Conservation (phyloP, 2,329 filamentous ascomycete genomes). For the Dactylonectria macrodidyma region DNA sequence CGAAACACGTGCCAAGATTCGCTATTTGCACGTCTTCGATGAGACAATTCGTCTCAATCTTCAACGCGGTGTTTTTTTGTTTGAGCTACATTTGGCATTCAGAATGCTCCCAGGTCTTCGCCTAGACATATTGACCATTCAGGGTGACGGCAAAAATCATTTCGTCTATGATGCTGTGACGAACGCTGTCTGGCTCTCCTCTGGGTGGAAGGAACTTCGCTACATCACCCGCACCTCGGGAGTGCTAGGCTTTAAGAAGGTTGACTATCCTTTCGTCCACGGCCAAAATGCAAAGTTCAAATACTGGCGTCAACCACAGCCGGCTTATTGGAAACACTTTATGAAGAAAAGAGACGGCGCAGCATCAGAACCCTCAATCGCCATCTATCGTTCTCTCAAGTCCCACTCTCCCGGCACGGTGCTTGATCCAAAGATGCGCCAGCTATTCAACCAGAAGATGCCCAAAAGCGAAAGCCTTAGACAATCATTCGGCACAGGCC, state of each 20-base stretch:
- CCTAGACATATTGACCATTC: constrained; percentile 29
- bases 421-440: neutral
- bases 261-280: neutral
- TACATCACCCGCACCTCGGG: constrained; percentile 21
- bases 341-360: constrained; percentile 19
- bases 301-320: constrained; percentile 29
- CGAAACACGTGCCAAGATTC: constrained; percentile 17
- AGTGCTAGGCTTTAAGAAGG: constrained; percentile 15
- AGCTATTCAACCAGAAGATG: constrained; percentile 1
- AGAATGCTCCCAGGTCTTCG: constrained; percentile 25
- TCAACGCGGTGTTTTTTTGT: neutral
- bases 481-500: neutral
- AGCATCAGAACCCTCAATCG: constrained; percentile 16
- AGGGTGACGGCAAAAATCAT: neutral
- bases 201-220: constrained; percentile 33
- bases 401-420: neutral
- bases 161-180: constrained; percentile 19
- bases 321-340: constrained; percentile 17
- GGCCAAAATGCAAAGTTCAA: neutral
- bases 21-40: constrained; percentile 14
- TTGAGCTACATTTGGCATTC: constrained; percentile 11
- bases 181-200: constrained; percentile 13
- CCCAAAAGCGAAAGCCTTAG: neutral
- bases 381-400: constrained; percentile 23
- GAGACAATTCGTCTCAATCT: neutral